Evolutionary conservation across 2,329 filamentous ascomycete genomes (phyloP).

Genomic region (Blastomyces gilchristii): DNA sequence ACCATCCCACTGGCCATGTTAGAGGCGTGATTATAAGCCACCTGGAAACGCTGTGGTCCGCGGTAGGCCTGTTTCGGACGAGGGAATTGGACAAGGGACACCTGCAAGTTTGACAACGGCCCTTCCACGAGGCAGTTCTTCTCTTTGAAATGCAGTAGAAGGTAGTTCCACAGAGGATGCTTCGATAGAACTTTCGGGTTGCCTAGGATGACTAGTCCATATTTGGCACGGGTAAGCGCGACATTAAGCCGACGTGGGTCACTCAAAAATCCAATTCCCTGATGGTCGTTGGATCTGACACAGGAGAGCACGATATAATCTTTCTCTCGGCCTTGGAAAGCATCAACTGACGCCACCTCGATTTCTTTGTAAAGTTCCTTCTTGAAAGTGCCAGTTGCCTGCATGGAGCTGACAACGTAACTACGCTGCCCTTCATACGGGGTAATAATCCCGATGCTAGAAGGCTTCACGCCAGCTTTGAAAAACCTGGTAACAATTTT

Average conservation of each 20-base stretch:
- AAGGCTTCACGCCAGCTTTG: slow-evolving; percentile 91
- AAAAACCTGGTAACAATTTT: slow-evolving; percentile 98
- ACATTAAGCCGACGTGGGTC: slow-evolving; percentile 96
- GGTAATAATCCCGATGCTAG: slow-evolving; percentile 93
- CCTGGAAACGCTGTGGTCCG: slow-evolving; percentile 75
- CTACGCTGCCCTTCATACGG: slow-evolving; percentile 97
- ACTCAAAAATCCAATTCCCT: slow-evolving; percentile 97
- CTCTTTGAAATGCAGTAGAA: slow-evolving; percentile 94
- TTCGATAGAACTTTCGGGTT: slow-evolving; percentile 97
- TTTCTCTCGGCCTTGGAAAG: slow-evolving; percentile 97
- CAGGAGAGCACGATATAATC: slow-evolving; percentile 98
- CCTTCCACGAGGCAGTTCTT: slow-evolving; percentile 92
- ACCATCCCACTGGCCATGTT: slow-evolving; percentile 46
- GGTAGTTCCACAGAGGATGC: slow-evolving; percentile 94
- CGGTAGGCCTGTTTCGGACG: slow-evolving; percentile 88
- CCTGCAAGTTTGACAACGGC: slow-evolving; percentile 88
- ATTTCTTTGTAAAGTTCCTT: slow-evolving; percentile 99
- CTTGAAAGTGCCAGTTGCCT: slow-evolving; percentile 91
- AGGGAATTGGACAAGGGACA: slow-evolving; percentile 88
- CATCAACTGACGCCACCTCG: slow-evolving; percentile 94
- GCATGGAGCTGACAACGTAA: slow-evolving; percentile 99
- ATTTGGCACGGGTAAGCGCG: slow-evolving; percentile 91
- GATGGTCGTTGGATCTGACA: slow-evolving; percentile 96
- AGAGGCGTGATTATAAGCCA: slow-evolving; percentile 59
- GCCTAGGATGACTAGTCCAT: slow-evolving; percentile 88